Conservation (phyloP, 805 yeast species). For the Saturnispora ahearnii region DNA sequence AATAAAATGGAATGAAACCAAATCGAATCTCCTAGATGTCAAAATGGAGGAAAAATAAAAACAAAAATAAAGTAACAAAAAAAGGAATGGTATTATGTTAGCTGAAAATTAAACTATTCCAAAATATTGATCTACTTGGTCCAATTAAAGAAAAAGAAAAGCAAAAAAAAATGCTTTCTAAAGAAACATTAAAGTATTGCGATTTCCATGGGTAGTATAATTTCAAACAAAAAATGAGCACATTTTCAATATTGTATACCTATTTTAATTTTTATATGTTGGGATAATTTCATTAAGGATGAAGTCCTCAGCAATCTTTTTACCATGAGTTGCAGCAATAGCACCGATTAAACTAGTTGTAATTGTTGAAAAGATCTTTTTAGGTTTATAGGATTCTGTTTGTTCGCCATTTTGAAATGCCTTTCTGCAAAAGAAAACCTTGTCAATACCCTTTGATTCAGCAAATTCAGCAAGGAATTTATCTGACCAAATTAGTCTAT, state of each 20-base stretch:
- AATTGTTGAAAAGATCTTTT: slow-evolving; percentile 24
- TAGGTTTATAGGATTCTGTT: slow-evolving; percentile 19
- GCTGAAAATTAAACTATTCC: no score
- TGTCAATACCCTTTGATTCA: slow-evolving; percentile 36
- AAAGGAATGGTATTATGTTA: no score
- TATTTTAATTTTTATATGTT: slow-evolving; percentile 7
- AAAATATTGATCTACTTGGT: no score
- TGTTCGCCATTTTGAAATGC: slow-evolving; percentile 29
- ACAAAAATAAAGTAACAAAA: no score
- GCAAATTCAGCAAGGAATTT: slow-evolving; percentile 45
- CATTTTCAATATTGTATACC: background rate
- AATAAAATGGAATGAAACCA: no score
- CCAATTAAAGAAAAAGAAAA: no score
- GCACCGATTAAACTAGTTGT: slow-evolving; percentile 56
- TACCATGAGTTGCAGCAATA: slow-evolving; percentile 53
- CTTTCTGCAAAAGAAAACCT: slow-evolving; percentile 59
- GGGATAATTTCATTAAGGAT: slow-evolving; percentile 39
- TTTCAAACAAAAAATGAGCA: background rate
- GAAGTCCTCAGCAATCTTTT: slow-evolving; percentile 47
- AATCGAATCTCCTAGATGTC: no score
- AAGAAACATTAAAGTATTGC: no score
- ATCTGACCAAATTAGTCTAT: slow-evolving; percentile 45
- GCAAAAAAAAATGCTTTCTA: no score
- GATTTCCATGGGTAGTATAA: no score
- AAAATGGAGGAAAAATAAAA: no score